Conservation (phyloP, 371 early-diverging fungal species). For the Mortierella sp. region DNA sequence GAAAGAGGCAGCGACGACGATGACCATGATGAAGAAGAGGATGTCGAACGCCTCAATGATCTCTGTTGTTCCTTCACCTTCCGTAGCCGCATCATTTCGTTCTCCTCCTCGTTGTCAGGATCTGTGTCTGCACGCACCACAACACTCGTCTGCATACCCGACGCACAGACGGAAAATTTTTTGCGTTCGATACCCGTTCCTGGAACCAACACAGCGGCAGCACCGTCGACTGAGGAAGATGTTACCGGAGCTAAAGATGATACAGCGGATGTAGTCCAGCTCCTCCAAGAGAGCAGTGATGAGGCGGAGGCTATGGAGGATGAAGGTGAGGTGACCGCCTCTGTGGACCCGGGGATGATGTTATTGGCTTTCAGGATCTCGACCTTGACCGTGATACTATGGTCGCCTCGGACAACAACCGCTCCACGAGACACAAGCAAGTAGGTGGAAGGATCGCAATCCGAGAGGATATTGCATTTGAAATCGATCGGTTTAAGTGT, state of each 20-base stretch:
- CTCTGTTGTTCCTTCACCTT: conserved; percentile 30
- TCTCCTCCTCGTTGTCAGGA: conserved; percentile 32
- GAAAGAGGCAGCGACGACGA: no score
- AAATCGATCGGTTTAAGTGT: conserved; percentile 53
- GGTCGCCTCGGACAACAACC: conserved; percentile 51
- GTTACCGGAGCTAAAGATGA: not conserved
- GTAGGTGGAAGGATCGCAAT: conserved; percentile 41
- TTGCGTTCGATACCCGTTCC: conserved; percentile 51
- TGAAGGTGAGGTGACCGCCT: conserved; percentile 12
- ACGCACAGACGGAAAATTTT: conserved; percentile 43
- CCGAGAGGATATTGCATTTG: conserved; percentile 54
- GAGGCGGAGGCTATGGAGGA: not conserved
- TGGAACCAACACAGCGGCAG: conserved; percentile 45
- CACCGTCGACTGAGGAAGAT: not conserved
- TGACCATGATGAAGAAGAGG: conserved; percentile 14
- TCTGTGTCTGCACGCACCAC: conserved; percentile 48
- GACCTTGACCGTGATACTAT: conserved; percentile 49
- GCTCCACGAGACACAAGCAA: conserved; percentile 44
- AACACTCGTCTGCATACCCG: conserved; percentile 50
- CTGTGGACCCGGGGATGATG: conserved; percentile 30
- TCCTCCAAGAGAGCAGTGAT: conserved; percentile 25
- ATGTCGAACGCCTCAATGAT: conserved; percentile 9
- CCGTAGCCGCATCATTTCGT: conserved; percentile 29
- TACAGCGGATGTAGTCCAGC: conserved; percentile 20
- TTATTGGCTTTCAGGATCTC: conserved; percentile 48